Evolutionary conservation across 1,139 yeast species (phyloP), one percentile per base, ranked within the genome.

Genomic region (Blastobotrys capitulatus): DNA sequence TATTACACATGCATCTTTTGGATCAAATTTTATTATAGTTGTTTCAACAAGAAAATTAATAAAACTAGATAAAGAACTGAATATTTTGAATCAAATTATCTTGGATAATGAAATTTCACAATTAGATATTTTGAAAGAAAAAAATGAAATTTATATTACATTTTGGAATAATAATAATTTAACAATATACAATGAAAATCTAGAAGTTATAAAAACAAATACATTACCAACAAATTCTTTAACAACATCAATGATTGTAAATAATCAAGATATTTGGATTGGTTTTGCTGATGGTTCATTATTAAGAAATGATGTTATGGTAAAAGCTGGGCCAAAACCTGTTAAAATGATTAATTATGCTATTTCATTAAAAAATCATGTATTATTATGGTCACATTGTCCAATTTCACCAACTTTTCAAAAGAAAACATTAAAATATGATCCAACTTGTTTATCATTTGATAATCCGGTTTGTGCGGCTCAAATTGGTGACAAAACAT

Each of bases 341-440:
- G 40, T 39, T 13, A 1, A 10, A 2, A 27, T 46, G 20, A 25
- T 34, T 2, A 9, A 15, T 10, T 25, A 12, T 18, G n/a, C n/a
- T n/a, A 15, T 22, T 10, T 13, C 5, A 6, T n/a, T 20, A 22
- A 2, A 31, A 25, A 13, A 12, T 16, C 12, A 22, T 5, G 34
- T 20, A 39, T 29, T 13, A 18, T 43, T 12, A 39, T 32, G 40
- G 44, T 46, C 48, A 18, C 42, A 44, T 22, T 37, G 25, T 42
- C 8, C 22, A 4, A 37, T 44, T 19, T 16, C 20, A 6, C 47
- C 42, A 13, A 44, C 38, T 2, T 42, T 7, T 27, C n/a, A 15
- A 18, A 35, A 15, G 29, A 38, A 36, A 29, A 27, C 19, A 22
- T 22, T 7, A 22, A 22, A 15, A 5, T 44, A 16, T 12, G 27